phyloP scores from a whole-genome alignment of 257 asterid genomes.

The Fraxinus cuspidata region DNA sequence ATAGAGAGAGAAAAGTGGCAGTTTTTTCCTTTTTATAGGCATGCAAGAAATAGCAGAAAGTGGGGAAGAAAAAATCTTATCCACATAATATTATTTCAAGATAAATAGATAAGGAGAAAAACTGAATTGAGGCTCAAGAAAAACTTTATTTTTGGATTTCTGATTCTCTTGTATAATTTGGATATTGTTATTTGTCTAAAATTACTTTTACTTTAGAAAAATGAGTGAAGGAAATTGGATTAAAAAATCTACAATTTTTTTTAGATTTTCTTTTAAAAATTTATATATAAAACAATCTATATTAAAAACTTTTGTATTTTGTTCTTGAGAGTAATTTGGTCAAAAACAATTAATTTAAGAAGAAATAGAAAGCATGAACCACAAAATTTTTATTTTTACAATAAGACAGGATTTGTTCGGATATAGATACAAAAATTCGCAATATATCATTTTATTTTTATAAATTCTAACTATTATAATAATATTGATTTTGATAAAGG shows the following conservation, averaged over 20 bases:
- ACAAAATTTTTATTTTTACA: no score
- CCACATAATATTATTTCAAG: not conserved
- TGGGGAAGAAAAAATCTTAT: not conserved
- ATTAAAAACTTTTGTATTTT: no score
- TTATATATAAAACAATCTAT: no score
- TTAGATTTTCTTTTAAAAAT: no score
- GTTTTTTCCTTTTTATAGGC: not conserved
- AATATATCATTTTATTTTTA: no score
- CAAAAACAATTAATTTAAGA: no score
- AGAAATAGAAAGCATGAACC: not conserved
- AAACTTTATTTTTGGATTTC: not conserved
- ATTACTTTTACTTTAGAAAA: no score
- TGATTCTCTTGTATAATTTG: not conserved
- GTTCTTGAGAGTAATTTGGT: not conserved
- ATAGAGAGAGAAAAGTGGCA: not conserved
- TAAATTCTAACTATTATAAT: not conserved
- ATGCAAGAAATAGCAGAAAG: not conserved
- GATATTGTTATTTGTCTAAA: not conserved
- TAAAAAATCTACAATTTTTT: no score
- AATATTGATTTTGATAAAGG: not conserved
- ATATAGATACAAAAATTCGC: not conserved
- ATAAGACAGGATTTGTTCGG: not conserved
- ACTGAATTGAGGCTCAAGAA: not conserved
- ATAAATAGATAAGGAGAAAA: not conserved
- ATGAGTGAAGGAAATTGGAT: no score